These are phyloP conservation scores for Pezicula radicicola DNA, from an alignment of 2,329 filamentous ascomycete genomes.

Conservation along the genomic window DNA sequence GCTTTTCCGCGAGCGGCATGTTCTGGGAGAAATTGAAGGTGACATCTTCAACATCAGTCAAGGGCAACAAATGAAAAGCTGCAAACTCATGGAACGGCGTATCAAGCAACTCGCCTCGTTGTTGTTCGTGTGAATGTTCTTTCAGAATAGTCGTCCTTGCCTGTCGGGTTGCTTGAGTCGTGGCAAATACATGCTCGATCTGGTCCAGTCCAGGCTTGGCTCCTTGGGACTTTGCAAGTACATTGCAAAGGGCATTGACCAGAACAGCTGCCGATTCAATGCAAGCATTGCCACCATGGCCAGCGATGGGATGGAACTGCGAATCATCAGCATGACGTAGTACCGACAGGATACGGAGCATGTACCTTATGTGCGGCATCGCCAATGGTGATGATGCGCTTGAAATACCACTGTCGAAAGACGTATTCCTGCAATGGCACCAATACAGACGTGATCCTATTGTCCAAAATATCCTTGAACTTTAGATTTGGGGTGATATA, in stretches of 20 bases:
- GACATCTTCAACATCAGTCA: conserved; percentile 5
- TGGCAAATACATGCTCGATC: background rate
- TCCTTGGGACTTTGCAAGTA: background rate
- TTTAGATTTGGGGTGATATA: too few species aligned
- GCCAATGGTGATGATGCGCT: too few species aligned
- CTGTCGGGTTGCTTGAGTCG: background rate
- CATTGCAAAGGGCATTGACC: background rate
- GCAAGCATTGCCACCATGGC: too few species aligned
- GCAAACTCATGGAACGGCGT: background rate
- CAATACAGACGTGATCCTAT: too few species aligned
- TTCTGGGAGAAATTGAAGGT: conserved; percentile 8
- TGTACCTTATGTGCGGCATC: too few species aligned
- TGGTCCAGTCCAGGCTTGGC: background rate
- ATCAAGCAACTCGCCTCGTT: background rate
- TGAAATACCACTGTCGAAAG: too few species aligned
- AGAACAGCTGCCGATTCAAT: too few species aligned
- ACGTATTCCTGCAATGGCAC: too few species aligned
- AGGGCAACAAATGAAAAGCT: background rate
- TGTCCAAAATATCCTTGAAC: too few species aligned
- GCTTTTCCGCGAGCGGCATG: conserved; percentile 10
- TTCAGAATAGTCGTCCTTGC: background rate
- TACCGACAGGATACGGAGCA: too few species aligned
- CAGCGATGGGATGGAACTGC: too few species aligned
- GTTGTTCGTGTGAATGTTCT: conserved; percentile 1
- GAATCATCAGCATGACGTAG: too few species aligned